Base-by-base conservation (phyloP, 352 stramenopile genomes). In the Phytopythium montanum region DNA sequence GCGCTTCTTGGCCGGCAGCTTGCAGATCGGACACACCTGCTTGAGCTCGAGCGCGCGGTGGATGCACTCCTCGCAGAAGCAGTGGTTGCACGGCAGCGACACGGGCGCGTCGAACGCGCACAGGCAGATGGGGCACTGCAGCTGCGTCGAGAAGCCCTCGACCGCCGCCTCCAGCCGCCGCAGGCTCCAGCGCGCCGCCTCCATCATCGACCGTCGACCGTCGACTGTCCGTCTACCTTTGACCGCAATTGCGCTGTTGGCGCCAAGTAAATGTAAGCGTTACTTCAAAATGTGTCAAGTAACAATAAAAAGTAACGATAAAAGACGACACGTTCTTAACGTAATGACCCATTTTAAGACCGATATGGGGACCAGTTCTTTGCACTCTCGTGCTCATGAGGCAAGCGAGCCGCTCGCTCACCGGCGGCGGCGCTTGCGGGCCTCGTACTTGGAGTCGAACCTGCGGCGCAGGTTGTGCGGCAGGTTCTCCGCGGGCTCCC, bases 1-100 rank as follows among this genome's bases (percentile, higher is more conserved):
- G 39, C 86, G 79, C 72, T 94, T 95, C 52, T 87, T 92, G 48
- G 81, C 79, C 9, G 81, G 77, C 50, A 79, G 66, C 69, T 94
- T 95, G 75, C 86, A 95, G 56, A 95, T 93, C 8, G 86, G 86
- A 49, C 86, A 95, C 49, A 79, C 57, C 19, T 77, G 57, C 62
- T 91, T 92, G 62, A 94, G 79, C 62, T 90, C 79, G 16, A 95
- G 68, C 42, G 84, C 81, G 54, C 82, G 82, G 61, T 92, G 75
- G 68, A 95, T 95, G 68, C 86, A 95, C 59, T 92, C 81, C 58
- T 92, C 79, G 55, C 86, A 95, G 66, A 94, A 95, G 65, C 79
- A 92, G 71, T 95, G 86, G 62, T 94, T 91, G 64, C 86, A 95
- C 19, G 86, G 86, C 63, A 95, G 62, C 12, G 86, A 94, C 36